Evolutionary conservation across 2,329 filamentous ascomycete genomes (phyloP).

Genomic region (Botrytis tulipae): DNA sequence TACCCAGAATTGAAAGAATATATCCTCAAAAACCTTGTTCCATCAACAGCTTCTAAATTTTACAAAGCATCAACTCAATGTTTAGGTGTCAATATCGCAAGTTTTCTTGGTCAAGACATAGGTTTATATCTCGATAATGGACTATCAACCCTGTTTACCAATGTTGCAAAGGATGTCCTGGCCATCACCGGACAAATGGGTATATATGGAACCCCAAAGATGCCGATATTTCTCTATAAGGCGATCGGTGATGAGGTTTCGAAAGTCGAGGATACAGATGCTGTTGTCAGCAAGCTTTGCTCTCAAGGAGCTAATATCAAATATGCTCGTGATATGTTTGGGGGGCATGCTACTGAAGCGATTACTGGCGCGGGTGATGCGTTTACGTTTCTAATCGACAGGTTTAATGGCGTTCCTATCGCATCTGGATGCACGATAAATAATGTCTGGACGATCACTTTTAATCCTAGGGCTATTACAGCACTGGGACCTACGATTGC

Average conservation of each 20-base stretch:
- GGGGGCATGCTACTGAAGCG: conserved; percentile 43
- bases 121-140: conserved; percentile 44
- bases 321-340: conserved; percentile 46
- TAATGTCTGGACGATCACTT: background rate
- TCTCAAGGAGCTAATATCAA: conserved; percentile 42
- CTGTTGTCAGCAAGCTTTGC: conserved; percentile 45
- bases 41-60: conserved; percentile 38
- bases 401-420: conserved; percentile 18
- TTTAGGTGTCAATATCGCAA: conserved; percentile 30
- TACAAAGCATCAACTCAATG: conserved; percentile 34
- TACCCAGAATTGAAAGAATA: conserved; percentile 12
- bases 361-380: conserved; percentile 40
- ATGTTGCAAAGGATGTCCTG: background rate
- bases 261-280: conserved; percentile 45
- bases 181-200: conserved; percentile 14
- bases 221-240: conserved; percentile 52
- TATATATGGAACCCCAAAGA: conserved; percentile 44
- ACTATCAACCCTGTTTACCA: conserved; percentile 25
- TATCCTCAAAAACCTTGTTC: conserved; percentile 25
- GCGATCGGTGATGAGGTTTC: conserved; percentile 47
- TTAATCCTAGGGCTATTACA: background rate
- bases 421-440: background rate
- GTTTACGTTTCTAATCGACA: conserved; percentile 35
- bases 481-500: background rate
- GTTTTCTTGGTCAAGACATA: conserved; percentile 42